Evolutionary conservation across 2,329 filamentous ascomycete genomes (phyloP).

Genomic region (Trichophaea hybrida): DNA sequence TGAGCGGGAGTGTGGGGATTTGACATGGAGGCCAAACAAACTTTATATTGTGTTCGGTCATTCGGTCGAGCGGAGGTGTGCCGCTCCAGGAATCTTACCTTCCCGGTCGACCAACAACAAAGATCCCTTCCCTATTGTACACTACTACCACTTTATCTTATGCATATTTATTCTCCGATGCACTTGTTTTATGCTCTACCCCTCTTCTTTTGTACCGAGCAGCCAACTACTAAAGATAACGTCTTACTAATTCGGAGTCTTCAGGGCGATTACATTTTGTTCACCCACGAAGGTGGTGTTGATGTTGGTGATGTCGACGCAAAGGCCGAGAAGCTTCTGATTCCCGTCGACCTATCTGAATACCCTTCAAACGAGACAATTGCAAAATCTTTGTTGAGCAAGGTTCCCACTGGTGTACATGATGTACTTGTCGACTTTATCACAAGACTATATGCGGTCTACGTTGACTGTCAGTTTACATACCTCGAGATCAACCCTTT

Average conservation of each 20-base stretch:
- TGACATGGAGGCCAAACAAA: conserved; percentile 9
- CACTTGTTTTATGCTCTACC: background rate
- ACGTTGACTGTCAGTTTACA: conserved; percentile 99
- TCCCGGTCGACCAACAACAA: background rate
- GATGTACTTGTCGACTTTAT: conserved; percentile 99
- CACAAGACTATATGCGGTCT: conserved; percentile 92
- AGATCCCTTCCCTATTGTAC: background rate
- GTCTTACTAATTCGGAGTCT: background rate
- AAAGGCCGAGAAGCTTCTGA: conserved; percentile 96
- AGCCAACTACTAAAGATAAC: too few relatives aligned
- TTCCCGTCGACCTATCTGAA: conserved; percentile 85
- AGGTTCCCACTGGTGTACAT: conserved; percentile 89
- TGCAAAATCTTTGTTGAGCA: conserved; percentile 67
- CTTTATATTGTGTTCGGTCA: conserved; percentile 12
- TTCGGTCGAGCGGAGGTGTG: conserved; percentile 19
- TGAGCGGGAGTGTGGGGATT: conserved; percentile 3
- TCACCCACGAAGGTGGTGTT: conserved; percentile 98
- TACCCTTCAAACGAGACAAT: conserved; percentile 96
- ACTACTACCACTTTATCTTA: background rate
- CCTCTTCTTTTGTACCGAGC: too few relatives aligned
- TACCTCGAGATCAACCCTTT: conserved; percentile 99
- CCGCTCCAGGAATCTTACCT: conserved; percentile 6
- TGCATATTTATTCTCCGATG: background rate
- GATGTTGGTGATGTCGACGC: conserved; percentile 98
- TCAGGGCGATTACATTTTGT: conserved; percentile 98